These are phyloP conservation scores for Eucalyptus fibrosa DNA, from an alignment of 345 rosid genomes.

Conservation along the genomic window DNA sequence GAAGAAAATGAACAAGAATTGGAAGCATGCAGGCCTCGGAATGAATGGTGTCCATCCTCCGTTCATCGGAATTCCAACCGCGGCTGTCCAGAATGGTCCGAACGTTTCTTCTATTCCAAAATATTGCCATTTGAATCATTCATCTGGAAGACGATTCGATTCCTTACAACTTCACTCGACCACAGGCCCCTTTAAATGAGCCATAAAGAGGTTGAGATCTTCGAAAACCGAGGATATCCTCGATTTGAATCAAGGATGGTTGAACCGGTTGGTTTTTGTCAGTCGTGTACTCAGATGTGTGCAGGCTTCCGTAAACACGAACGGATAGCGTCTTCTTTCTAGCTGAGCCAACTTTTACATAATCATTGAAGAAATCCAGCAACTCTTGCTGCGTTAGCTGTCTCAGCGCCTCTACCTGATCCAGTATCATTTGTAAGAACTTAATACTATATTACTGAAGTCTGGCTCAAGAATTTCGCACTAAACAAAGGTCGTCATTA, in stretches of 20 bases:
- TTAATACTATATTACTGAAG: too few relatives aligned
- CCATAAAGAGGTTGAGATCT: constrained; percentile 73
- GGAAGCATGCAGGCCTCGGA: not conserved
- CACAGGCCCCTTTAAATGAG: constrained; percentile 57
- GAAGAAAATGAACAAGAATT: not conserved
- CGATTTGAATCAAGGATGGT: not conserved
- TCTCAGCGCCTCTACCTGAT: too few relatives aligned
- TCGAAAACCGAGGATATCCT: constrained; percentile 58
- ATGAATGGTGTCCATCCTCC: not conserved
- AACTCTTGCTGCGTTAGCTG: too few relatives aligned
- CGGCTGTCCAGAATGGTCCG: not conserved
- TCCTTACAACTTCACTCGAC: not conserved
- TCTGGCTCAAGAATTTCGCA: too few relatives aligned
- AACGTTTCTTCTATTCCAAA: not conserved
- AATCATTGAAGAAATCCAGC: too few relatives aligned
- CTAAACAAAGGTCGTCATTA: too few relatives aligned
- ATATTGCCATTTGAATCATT: not conserved
- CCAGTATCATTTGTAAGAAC: too few relatives aligned
- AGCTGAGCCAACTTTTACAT: too few relatives aligned
- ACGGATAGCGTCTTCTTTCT: too few relatives aligned
- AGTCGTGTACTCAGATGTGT: constrained; percentile 14
- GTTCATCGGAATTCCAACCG: not conserved
- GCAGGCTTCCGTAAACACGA: not conserved
- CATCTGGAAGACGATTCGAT: not conserved
- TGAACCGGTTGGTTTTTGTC: too few relatives aligned